Evolutionary conservation across 352 stramenopile species (phyloP).

Genomic region (Elongisporangium prolatum): DNA sequence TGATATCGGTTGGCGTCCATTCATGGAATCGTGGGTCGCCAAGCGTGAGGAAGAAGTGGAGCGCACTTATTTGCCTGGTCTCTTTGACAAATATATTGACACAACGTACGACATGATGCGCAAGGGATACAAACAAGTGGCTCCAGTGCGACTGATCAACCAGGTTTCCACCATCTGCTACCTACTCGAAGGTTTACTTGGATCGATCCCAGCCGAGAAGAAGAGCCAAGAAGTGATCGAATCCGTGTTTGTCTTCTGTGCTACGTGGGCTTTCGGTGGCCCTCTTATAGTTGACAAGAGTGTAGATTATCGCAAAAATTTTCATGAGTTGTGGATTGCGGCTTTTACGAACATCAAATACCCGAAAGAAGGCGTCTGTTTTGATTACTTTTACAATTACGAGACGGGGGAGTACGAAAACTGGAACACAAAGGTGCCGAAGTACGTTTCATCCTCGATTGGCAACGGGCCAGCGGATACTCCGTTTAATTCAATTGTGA

Average conservation of each 20-base stretch:
- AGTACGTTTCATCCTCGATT: constrained; percentile 89
- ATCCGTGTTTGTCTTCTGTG: constrained; percentile 94
- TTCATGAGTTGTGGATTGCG: constrained; percentile 80
- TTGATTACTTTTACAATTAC: constrained; percentile 97
- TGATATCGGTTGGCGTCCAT: constrained; percentile 93
- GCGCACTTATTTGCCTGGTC: constrained; percentile 86
- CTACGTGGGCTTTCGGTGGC: constrained; percentile 96
- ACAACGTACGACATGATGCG: constrained; percentile 91
- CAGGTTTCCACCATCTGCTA: constrained; percentile 96
- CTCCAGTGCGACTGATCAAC: constrained; percentile 92
- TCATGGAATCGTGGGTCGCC: constrained; percentile 96
- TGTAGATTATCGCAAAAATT: constrained; percentile 88
- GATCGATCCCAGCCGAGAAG: constrained; percentile 83
- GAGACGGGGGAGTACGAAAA: constrained; percentile 90
- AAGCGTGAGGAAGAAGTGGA: constrained; percentile 89
- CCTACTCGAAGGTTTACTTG: constrained; percentile 92
- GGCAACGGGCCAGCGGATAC: constrained; percentile 91
- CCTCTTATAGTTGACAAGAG: constrained; percentile 93
- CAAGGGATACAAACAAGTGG: constrained; percentile 95
- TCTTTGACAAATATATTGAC: constrained; percentile 98
- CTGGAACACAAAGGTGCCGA: constrained; percentile 92
- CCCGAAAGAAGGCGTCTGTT: constrained; percentile 94
- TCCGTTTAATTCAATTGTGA: constrained; percentile 95
- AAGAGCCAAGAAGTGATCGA: constrained; percentile 92
- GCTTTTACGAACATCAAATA: constrained; percentile 89